Evolutionary conservation across 106 monocot species (phyloP), one percentile per base, ranked within the genome.

Genomic region (Iris macrosiphon): DNA sequence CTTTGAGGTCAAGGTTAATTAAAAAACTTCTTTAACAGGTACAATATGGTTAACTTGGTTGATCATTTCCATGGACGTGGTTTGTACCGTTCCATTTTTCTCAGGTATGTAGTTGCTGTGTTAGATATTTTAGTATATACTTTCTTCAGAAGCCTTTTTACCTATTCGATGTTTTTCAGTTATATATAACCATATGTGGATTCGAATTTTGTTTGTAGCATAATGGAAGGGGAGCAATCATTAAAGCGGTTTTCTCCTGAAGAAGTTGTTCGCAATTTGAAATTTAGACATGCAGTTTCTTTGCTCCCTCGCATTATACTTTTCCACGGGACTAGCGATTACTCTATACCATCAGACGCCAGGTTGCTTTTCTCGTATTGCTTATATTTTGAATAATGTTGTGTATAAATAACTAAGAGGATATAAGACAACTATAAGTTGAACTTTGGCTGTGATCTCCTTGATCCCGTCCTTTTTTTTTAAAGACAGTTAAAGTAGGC

Each of bases 211-310:
- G 60, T 14, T 66, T 65, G 53, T 69, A 99, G 98, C 75, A 86
- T 99, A 66, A 99, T 99, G 98, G 98, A 99, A 74, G 98, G 98
- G 29, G 87, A 99, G 51, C 60, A 87, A 66, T 78, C 87, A 30
- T 87, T 99, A 40, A 67, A 37, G 14, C 72, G 54, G 19, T 91
- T 77, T 69, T 99, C 98, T 47, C 98, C 98, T 20, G 83, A 91
- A 75, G 21, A 84, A 62, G 28, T 81, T 19, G 64, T 99, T 26
- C 59, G 63, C 53, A 65, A 91, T 18, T 62, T 80, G 69, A 53
- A 48, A 44, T 28, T 67, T 48, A 77, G 52, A 51, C 45, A 24
- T 73, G 83, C 81, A 57, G 62, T 60, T 62, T 65, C 83, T 61
- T 42, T 69, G 34, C 54, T 98, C 18, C 98, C 98, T 57, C 81